Evolutionary conservation across 805 yeast species (phyloP), one percentile per base, ranked within the genome.

Genomic region (Zygoascus flipseniorum): DNA sequence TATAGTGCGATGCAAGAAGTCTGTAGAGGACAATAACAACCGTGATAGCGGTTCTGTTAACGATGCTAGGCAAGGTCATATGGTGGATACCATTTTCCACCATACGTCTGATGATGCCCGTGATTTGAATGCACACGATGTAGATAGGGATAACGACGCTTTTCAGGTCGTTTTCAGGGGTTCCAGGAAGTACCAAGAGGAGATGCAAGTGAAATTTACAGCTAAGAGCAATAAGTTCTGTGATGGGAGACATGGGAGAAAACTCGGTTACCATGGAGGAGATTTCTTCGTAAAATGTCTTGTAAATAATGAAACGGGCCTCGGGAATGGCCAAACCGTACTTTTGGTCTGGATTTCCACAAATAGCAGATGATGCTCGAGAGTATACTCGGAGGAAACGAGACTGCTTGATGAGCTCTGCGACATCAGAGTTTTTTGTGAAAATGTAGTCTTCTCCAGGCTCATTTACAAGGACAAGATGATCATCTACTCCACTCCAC

Each of bases 1-100:
- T 50, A 43, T 50, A 53, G 8, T 23, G 13, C 18, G 58, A 50
- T 8, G 55, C 50, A 5, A 53, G 51, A 3, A 56, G 31, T 32
- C 46, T 48, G 44, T 56, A 56, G 35, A 56, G 48, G 9, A 54
- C 43, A 13, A 56, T 28, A n/a, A 50, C 16, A 18, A 28, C 43
- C 6, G 16, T 11, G 5, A 51, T 47, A 10, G 41, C 14, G 23
- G 26, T 32, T 18, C 49, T 14, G 10, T 8, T 11, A 14, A 46
- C 3, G 26, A 31, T 3, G 10, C 6, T 3, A 11, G 49, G 49
- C 11, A 46, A 46, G 2, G 32, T 18, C 39, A 37, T 14, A 23
- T 23, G 31, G 8, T 50, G 47, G 8, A 51, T 51, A 47, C 51
- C 47, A 41, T 31, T 19, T 1, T 56, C 56, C 42, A 53, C 8